Evolutionary conservation across 2,329 filamentous ascomycete genomes (phyloP), one percentile per base, ranked within the genome.

Genomic region (Fusarium phyllophilum): DNA sequence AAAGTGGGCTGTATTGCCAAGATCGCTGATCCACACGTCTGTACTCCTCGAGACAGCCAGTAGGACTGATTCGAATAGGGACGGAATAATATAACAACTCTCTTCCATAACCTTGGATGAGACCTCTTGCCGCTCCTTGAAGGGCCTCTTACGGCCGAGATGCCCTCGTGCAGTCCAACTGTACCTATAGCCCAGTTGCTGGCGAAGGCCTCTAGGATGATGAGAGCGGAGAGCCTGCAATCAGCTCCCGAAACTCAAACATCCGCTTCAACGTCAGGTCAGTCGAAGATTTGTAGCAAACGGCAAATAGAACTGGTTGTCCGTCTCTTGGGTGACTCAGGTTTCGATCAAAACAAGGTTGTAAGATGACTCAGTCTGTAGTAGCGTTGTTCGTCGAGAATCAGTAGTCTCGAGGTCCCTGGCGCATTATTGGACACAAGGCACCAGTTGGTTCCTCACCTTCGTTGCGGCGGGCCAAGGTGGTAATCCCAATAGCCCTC

Each of bases 401-500:
- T 11, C 26, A 12, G 14, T 8, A 31, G 45, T 31, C 14, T 31
- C 5, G 20, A 18, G 31, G 33, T 6, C 12, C 11, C 6, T 22
- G 31, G 12, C 9, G 31, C 9, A 15, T 20, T 11, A 8, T 22
- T 12, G 4, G 18, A 5, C 6, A 52, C 12, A 12, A 20, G 9
- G 24, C 1, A 2, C 2, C 17, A 20, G n/a, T 36, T 22, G 3
- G 3, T 20, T 36, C 13, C 31, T 36, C 18, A 1, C 3, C 13
- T 52, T 26, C 6, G 17, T 15, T 36, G 6, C 18, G 3, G 31
- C 5, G 5, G n/a, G 17, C 18, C 6, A 24, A 8, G 22, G 17
- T 20, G 6, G 13, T 14, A 26, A 5, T 7, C 9, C 3, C 6
- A 36, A 20, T 12, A 14, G 31, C 31, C 13, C 18, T 20, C 9